Percentiles rank a stretch among this genome's conserved stretches.
Conservation (phyloP, 2,329 filamentous ascomycete genomes). For the Cryphonectria japonica region DNA sequence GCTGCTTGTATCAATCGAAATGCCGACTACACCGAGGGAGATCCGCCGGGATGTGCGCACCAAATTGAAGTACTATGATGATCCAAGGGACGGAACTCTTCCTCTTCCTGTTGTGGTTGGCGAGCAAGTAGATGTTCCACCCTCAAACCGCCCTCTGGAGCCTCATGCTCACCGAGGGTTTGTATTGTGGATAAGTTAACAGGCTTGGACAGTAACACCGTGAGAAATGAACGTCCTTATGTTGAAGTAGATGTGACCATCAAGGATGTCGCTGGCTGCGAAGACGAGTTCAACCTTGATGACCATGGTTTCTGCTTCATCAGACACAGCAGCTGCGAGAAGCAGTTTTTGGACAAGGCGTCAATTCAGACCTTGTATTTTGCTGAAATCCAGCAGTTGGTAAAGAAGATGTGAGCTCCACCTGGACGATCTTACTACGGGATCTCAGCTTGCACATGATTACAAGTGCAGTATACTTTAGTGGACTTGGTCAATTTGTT, state of each 20-base stretch:
- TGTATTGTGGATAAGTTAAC: neutral
- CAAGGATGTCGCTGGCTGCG: constrained; percentile 64
- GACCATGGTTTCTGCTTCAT: constrained; percentile 59
- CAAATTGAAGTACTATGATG: constrained; percentile 23
- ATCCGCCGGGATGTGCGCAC: constrained; percentile 12
- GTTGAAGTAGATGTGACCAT: constrained; percentile 55
- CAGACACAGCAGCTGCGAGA: constrained; percentile 58
- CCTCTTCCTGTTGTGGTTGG: constrained; percentile 22
- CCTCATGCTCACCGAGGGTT: neutral
- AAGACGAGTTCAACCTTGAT: constrained; percentile 64
- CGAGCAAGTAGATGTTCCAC: neutral
- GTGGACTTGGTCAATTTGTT: constrained; percentile 44
- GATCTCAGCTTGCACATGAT: neutral
- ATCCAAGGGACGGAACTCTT: constrained; percentile 12
- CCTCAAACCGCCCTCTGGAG: neutral
- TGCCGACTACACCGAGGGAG: neutral
- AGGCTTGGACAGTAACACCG: constrained; percentile 42
- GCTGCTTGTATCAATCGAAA: neutral
- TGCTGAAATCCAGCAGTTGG: neutral
- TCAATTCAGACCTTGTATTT: neutral
- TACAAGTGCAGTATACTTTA: neutral
- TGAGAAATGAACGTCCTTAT: constrained; percentile 71
- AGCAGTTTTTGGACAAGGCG: constrained; percentile 53
- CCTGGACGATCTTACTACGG: neutral
- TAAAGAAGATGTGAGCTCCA: neutral